Evolutionary conservation across 164 flowering plant genomes (phyloP).

Genomic region (Litsea cubeba): DNA sequence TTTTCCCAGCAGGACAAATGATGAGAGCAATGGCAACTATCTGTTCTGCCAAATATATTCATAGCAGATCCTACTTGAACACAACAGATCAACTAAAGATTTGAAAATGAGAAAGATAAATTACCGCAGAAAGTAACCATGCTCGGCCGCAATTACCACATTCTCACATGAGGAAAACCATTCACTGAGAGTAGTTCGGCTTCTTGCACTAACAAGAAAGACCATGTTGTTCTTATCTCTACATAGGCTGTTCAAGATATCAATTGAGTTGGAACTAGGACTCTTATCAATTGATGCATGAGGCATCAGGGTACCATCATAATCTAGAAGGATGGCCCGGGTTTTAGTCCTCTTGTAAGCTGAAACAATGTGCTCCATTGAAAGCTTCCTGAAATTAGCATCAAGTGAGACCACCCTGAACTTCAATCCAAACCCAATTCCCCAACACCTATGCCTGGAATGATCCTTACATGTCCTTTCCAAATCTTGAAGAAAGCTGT

Average conservation of each 20-base stretch:
- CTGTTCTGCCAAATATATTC: background rate
- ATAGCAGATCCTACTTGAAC: background rate
- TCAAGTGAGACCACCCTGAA: constrained; percentile 71
- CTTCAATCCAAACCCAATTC: constrained; percentile 67
- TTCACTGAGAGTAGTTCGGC: constrained; percentile 36
- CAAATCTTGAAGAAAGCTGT: constrained; percentile 63
- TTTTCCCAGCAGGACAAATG: background rate
- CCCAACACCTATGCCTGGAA: constrained; percentile 52
- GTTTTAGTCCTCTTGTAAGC: constrained; percentile 56
- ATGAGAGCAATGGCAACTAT: background rate
- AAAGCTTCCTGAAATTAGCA: constrained; percentile 60
- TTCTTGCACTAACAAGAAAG: constrained; percentile 64
- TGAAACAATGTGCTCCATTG: constrained; percentile 64
- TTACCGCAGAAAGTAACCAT: constrained; percentile 67
- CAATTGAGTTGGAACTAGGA: constrained; percentile 44
- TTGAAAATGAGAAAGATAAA: background rate
- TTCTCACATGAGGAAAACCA: constrained; percentile 71
- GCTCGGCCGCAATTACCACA: constrained; percentile 73
- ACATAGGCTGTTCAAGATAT: constrained; percentile 47
- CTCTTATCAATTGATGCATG: constrained; percentile 58
- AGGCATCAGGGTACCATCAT: constrained; percentile 79
- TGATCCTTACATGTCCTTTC: constrained; percentile 63
- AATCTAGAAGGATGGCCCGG: constrained; percentile 72
- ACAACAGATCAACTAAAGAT: background rate
- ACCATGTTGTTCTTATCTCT: constrained; percentile 57